Percentiles rank a stretch among this genome's conserved stretches.
These are phyloP conservation scores for Hanseniaspora vineae DNA, from an alignment of 805 yeast species.

Conservation along the genomic window DNA sequence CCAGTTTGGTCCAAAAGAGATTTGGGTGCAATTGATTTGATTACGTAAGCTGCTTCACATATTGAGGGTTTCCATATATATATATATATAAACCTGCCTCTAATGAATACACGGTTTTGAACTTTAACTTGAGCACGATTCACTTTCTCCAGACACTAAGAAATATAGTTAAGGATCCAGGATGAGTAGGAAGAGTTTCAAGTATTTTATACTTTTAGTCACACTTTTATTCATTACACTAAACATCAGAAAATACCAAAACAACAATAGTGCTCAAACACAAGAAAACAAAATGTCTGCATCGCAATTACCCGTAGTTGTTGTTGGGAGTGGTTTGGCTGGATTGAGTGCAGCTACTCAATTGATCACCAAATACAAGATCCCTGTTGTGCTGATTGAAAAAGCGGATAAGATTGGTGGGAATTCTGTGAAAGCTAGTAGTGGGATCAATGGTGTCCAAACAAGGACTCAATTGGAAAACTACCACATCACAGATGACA, in stretches of 20 bases:
- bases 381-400: slow-evolving; percentile 35
- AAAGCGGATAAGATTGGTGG: slow-evolving; percentile 41
- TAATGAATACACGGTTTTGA: no score
- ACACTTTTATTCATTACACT: neutral
- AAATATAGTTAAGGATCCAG: no score
- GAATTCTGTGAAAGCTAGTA: slow-evolving; percentile 47
- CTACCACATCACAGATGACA: slow-evolving; percentile 26
- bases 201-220: no score
- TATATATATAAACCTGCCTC: no score
- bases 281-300: neutral
- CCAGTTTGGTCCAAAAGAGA: no score
- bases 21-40: no score
- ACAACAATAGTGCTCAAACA: neutral
- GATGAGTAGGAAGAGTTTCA: no score
- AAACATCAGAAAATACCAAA: neutral
- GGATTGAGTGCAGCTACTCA: slow-evolving; percentile 36
- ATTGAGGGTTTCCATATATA: no score
- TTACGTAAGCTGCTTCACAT: no score
- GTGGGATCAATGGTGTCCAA: slow-evolving; percentile 59
- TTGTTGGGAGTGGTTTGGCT: slow-evolving; percentile 46
- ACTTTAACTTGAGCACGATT: no score
- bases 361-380: slow-evolving; percentile 24
- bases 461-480: slow-evolving; percentile 46
- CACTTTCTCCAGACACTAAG: no score
- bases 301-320: slow-evolving; percentile 25